phyloP scores from a whole-genome alignment of 2,329 filamentous ascomycete species.

The Aspergillus luchuensis region DNA sequence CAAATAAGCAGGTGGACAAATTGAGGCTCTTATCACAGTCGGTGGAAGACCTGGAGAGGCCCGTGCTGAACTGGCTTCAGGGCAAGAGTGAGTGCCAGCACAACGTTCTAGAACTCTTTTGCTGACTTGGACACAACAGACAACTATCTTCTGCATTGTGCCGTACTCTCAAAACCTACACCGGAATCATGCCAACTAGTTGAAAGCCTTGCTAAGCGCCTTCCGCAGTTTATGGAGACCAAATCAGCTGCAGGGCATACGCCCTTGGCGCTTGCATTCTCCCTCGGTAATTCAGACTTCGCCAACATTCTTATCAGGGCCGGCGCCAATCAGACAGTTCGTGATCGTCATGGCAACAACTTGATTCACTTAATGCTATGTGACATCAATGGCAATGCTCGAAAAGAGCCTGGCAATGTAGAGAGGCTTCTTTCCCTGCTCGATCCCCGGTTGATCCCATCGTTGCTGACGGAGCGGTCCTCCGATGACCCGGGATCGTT shows the following conservation, averaged over 20 bases:
- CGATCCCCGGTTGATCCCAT: constrained; percentile 50
- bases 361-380: constrained; percentile 63
- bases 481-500: constrained; percentile 28
- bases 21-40: constrained; percentile 63
- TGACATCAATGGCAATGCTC: constrained; percentile 30
- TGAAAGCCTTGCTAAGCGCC: constrained; percentile 64
- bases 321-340: constrained; percentile 69
- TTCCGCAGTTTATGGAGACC: constrained; percentile 64
- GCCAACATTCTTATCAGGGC: constrained; percentile 64
- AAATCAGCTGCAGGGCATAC: constrained; percentile 55
- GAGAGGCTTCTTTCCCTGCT: constrained; percentile 64
- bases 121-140: constrained; percentile 21
- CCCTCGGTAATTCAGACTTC: constrained; percentile 38
- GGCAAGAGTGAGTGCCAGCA: constrained; percentile 52
- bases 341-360: constrained; percentile 65
- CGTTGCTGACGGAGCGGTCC: constrained; percentile 36
- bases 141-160: constrained; percentile 65
- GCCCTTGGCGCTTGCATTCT: constrained; percentile 69
- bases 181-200: constrained; percentile 58
- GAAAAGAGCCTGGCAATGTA: constrained; percentile 46
- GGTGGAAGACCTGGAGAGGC: constrained; percentile 9
- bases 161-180: constrained; percentile 52
- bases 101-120: background rate
- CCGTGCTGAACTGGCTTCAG: constrained; percentile 34
- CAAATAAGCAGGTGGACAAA: constrained; percentile 62